phyloP scores from a whole-genome alignment of 2,329 filamentous ascomycete genomes.

The Lachnellula willkommii region DNA sequence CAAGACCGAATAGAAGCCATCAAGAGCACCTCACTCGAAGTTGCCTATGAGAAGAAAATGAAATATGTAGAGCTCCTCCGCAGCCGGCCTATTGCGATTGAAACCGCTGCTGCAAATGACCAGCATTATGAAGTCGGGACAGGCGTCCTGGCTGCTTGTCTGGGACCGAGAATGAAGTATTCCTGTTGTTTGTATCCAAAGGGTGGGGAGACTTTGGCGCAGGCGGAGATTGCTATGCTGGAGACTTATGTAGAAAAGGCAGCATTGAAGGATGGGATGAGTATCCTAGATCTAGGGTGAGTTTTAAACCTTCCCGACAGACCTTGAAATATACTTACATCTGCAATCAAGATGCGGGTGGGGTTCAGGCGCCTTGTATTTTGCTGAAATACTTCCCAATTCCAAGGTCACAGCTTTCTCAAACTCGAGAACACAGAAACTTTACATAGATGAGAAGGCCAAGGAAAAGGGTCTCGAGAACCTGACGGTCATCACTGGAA shows the following conservation, averaged over 20 bases:
- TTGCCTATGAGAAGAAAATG: constrained; percentile 56
- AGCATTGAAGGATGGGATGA: constrained; percentile 30
- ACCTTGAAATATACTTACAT: background rate
- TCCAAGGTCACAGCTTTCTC: constrained; percentile 61
- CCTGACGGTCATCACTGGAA: constrained; percentile 58
- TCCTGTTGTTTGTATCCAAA: constrained; percentile 61
- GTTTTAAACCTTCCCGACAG: constrained; percentile 4
- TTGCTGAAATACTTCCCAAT: constrained; percentile 59
- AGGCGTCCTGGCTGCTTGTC: constrained; percentile 52
- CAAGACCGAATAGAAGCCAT: constrained; percentile 54
- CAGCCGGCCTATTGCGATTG: constrained; percentile 60
- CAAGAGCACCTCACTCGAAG: constrained; percentile 45
- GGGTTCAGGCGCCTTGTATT: constrained; percentile 61
- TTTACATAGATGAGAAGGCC: constrained; percentile 58
- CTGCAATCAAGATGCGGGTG: constrained; percentile 53
- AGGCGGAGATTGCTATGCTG: constrained; percentile 65
- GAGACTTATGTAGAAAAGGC: constrained; percentile 57
- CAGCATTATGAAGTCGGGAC: constrained; percentile 72
- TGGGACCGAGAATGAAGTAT: constrained; percentile 70
- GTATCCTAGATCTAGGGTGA: constrained; percentile 29
- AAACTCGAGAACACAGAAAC: constrained; percentile 64
- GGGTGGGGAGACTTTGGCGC: constrained; percentile 55
- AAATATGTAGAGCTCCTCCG: constrained; percentile 55
- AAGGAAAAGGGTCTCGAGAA: constrained; percentile 52
- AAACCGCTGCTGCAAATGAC: constrained; percentile 58